Conservation (phyloP, 202 grass and related monocot species). For the Panicum virgatum region DNA sequence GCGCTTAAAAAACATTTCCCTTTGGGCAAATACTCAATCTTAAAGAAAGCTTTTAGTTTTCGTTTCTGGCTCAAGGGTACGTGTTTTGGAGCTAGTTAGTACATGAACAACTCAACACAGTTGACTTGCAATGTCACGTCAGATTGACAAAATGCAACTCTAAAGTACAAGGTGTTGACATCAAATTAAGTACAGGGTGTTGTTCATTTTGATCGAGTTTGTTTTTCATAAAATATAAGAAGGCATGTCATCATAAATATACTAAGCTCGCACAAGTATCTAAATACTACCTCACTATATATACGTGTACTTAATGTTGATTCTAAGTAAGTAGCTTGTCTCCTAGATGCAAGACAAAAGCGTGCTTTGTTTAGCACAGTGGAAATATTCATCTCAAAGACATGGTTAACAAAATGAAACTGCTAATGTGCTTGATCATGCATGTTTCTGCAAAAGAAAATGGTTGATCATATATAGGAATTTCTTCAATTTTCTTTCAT, state of each 20-base stretch:
- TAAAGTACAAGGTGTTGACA: not conserved
- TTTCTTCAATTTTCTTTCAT: not conserved
- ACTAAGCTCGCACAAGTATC: slow-evolving; percentile 15
- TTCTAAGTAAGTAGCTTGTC: slow-evolving; percentile 21
- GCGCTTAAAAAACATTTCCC: not conserved
- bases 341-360: slow-evolving; percentile 7
- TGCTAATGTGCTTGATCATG: not conserved
- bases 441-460: not conserved
- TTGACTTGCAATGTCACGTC: not conserved
- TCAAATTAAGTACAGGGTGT: not conserved
- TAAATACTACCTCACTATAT: not conserved
- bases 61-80: not conserved
- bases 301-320: not conserved
- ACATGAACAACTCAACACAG: not conserved
- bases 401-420: not conserved
- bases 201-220: not conserved
- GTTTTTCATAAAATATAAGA: not conserved
- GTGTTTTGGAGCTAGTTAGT: not conserved
- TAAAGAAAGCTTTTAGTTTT: not conserved
- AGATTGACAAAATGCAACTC: not conserved
- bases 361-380: not conserved
- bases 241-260: not conserved
- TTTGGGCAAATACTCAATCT: not conserved
- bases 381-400: slow-evolving; percentile 9
- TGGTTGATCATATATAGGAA: not conserved